phyloP scores from a whole-genome alignment of 441 rosid species.

The Codiaeum variegatum region DNA sequence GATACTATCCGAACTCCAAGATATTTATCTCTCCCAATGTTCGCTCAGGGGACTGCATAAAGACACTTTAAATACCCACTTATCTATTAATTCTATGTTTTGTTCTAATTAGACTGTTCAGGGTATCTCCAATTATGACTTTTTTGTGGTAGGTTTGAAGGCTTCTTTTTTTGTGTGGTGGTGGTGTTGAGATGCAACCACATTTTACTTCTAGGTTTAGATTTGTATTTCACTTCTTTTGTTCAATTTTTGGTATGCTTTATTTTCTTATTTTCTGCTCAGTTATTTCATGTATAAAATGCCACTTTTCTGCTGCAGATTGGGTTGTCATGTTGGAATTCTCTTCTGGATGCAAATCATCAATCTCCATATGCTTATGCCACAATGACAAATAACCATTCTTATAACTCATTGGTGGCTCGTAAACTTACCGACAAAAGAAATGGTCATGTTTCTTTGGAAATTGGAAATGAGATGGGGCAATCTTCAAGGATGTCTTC shows the following conservation, averaged over 20 bases:
- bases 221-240: neutral
- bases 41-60: neutral
- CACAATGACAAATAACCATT: slow-evolving; percentile 53
- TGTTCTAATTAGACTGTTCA: slow-evolving; percentile 4
- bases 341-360: slow-evolving; percentile 51
- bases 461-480: slow-evolving; percentile 38
- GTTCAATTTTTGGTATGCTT: neutral
- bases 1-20: neutral
- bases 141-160: neutral
- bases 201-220: neutral
- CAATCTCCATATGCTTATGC: slow-evolving; percentile 71
- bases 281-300: neutral
- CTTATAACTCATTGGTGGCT: slow-evolving; percentile 65
- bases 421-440: slow-evolving; percentile 59
- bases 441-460: slow-evolving; percentile 61
- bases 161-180: neutral
- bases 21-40: neutral
- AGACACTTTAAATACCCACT: neutral
- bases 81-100: neutral
- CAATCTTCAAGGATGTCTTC: slow-evolving; percentile 24
- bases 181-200: neutral
- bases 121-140: neutral
- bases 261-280: neutral
- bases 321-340: slow-evolving; percentile 66
- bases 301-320: slow-evolving; percentile 40